Evolutionary conservation across 371 early-diverging fungal species (phyloP).

Genomic region (Rhizomucor pusillus): DNA sequence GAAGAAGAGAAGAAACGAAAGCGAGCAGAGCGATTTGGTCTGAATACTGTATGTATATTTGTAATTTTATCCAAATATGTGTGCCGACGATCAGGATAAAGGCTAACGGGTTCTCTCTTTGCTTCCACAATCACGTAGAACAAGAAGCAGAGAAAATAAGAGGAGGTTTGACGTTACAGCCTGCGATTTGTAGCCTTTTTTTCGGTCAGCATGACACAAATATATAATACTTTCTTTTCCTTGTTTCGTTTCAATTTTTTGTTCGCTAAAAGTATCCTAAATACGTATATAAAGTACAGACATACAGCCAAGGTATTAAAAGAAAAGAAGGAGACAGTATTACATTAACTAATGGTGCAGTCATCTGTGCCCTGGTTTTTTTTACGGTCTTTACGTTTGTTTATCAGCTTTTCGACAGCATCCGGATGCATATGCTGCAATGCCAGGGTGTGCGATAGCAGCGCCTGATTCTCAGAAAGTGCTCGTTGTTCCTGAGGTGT

Average conservation of each 20-base stretch:
- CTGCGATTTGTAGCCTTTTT: neutral
- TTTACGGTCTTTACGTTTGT: conserved; percentile 14
- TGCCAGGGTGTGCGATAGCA: conserved; percentile 27
- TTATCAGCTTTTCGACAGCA: conserved; percentile 17
- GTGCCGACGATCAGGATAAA: too few relatives aligned
- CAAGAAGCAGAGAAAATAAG: neutral
- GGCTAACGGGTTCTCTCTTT: neutral
- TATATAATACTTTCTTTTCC: neutral
- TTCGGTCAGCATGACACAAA: neutral
- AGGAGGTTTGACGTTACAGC: neutral
- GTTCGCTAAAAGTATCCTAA: neutral
- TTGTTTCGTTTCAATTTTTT: neutral
- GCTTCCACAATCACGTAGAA: neutral
- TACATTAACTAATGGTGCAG: conserved; percentile 21
- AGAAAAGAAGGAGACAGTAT: neutral
- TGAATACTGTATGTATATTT: conserved; percentile 19
- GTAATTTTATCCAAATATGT: too few relatives aligned
- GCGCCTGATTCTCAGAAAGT: conserved; percentile 29
- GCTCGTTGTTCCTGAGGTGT: conserved; percentile 35
- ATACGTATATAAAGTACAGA: neutral
- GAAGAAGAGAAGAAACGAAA: conserved; percentile 70
- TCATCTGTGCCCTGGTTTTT: conserved; percentile 14
- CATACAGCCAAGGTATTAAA: neutral
- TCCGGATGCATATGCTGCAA: conserved; percentile 21
- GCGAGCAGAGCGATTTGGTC: conserved; percentile 58